Conservation (phyloP, 2,329 filamentous ascomycete genomes). For the Pestalotiopsis sp. region DNA sequence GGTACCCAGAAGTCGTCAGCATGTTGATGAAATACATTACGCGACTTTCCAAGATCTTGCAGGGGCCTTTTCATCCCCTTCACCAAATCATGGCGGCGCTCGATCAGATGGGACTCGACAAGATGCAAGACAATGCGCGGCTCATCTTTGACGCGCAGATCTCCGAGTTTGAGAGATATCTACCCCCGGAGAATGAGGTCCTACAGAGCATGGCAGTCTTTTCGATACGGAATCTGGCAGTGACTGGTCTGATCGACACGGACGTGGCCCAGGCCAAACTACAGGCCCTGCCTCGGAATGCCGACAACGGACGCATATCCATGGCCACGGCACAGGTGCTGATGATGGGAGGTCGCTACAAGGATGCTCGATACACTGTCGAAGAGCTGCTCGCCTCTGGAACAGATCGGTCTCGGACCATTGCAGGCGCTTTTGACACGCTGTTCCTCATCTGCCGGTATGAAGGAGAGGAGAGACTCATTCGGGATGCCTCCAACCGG, state of each 20-base stretch:
- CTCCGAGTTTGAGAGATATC: conserved; percentile 7
- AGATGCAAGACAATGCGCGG: conserved; percentile 5
- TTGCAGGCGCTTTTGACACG: conserved; percentile 3
- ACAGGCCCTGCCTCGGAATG: background rate
- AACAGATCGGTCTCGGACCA: background rate
- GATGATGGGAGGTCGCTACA: background rate
- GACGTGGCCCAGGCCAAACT: conserved; percentile 1
- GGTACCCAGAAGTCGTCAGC: conserved; percentile 6
- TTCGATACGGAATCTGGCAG: conserved; percentile 2
- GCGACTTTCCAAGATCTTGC: background rate
- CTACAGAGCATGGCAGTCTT: conserved; percentile 4
- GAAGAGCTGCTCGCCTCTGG: background rate
- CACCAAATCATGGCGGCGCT: conserved; percentile 6
- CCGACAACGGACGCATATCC: conserved; percentile 1
- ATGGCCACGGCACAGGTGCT: conserved; percentile 6
- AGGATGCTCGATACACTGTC: conserved; percentile 3
- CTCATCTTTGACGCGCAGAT: conserved; percentile 6
- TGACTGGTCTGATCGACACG: conserved; percentile 6
- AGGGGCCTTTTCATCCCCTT: conserved; percentile 7
- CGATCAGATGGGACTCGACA: background rate
- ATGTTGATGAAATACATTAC: conserved; percentile 10
- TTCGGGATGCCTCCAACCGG: conserved; percentile 5
- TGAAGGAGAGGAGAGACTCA: conserved; percentile 2
- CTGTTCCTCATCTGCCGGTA: conserved; percentile 4
- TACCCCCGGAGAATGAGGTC: background rate